Base-by-base conservation (phyloP, 768 basidiomycete species). In the Aureoboletus auriporus region DNA sequence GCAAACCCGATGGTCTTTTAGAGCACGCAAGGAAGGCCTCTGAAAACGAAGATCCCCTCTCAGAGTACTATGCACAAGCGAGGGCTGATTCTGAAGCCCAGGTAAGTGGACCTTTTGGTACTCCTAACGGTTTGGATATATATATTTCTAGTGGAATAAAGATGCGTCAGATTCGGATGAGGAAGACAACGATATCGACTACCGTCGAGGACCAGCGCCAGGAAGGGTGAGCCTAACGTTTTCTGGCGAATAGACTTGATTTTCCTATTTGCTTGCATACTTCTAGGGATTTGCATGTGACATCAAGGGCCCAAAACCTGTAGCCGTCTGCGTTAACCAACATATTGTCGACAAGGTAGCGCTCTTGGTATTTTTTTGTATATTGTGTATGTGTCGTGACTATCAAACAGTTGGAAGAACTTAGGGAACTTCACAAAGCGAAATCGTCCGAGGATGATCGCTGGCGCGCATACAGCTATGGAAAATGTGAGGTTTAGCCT, bases 221-320 rank as follows among this genome's bases (percentile, higher is more conserved):
- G 67, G 61, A 57, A 63, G 66, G 47, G 70, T 70, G 48, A n/a
- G 65, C 57, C 10, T 8, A n/a, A 9, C 33, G 4, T 6, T 12
- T 35, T 31, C 28, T 16, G 9, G n/a, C 10, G 23, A 39, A 14
- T 12, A 7, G 4, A 39, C 2, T 4, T 34, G 9, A 47, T 16
- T 8, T 23, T n/a, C 12, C 4, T n/a, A n/a, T n/a, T n/a, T n/a
- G n/a, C n/a, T n/a, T n/a, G n/a, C n/a, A n/a, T n/a, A n/a, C n/a
- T n/a, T n/a, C n/a, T 20, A 88, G 84, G 80, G 79, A n/a, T 90
- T 79, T 66, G 68, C 79, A 12, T 86, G 84, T 59, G 86, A 90
- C 53, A 67, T 67, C 13, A 77, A 75, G 54, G 69, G 70, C 26
- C 58, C 50, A 1, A 64, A 60, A 39, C 39, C 59, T 48, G 56